phyloP scores from a whole-genome alignment of 2,329 filamentous ascomycete species.

The Penicillium thymicola region DNA sequence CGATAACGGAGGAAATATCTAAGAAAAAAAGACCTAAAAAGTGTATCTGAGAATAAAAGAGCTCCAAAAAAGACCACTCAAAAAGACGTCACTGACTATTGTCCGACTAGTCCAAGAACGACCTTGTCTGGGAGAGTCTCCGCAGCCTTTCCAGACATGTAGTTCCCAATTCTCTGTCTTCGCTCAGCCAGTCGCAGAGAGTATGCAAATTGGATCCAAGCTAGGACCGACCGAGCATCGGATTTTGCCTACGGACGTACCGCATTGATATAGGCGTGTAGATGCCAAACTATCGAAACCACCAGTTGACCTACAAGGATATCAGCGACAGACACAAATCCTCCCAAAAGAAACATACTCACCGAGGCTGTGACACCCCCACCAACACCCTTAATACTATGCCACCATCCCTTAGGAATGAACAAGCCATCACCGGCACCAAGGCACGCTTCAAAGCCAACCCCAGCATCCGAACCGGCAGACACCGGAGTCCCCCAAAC shows the following conservation, averaged over 20 bases:
- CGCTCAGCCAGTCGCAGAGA: background rate
- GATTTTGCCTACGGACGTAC: background rate
- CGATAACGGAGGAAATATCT: too few species aligned
- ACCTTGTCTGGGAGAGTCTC: background rate
- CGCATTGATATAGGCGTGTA: background rate
- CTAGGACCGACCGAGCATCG: background rate
- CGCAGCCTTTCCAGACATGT: background rate
- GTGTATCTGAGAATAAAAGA: too few species aligned
- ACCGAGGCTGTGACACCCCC: constrained; percentile 58
- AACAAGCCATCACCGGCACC: constrained; percentile 68
- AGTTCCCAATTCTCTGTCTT: background rate
- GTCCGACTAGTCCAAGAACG: background rate
- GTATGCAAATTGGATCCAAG: background rate
- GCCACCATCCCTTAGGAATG: constrained; percentile 84
- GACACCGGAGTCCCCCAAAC: constrained; percentile 59
- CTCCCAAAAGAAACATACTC: constrained; percentile 24
- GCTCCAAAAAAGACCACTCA: too few species aligned
- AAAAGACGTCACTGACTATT: background rate
- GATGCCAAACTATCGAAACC: constrained; percentile 59
- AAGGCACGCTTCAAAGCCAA: constrained; percentile 54
- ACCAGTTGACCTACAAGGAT: constrained; percentile 65
- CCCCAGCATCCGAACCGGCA: constrained; percentile 24
- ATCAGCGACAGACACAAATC: background rate
- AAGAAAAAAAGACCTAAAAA: too few species aligned
- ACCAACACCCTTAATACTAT: constrained; percentile 68